These are phyloP conservation scores for Sporothrix globosa DNA, from an alignment of 2,329 filamentous ascomycete species.

Conservation along the genomic window DNA sequence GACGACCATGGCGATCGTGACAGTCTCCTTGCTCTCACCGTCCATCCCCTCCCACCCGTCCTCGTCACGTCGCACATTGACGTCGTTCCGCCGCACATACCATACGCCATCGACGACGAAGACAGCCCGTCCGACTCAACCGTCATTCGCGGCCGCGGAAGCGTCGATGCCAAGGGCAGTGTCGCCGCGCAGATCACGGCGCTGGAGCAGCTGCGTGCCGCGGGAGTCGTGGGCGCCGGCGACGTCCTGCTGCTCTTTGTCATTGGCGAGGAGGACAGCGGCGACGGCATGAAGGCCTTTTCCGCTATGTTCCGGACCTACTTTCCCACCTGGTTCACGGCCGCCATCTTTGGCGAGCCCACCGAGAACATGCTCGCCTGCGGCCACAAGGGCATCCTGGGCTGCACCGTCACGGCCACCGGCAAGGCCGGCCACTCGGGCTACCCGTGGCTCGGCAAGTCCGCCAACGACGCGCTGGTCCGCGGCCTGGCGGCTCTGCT, in stretches of 20 bases:
- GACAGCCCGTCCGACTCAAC: conserved; percentile 48
- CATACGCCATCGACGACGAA: conserved; percentile 61
- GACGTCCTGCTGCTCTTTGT: conserved; percentile 67
- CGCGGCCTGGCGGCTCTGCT: conserved; percentile 70
- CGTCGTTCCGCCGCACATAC: conserved; percentile 71
- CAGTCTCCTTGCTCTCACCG: background rate
- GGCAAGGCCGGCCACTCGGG: conserved; percentile 85
- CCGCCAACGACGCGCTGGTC: conserved; percentile 79
- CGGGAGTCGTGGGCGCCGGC: conserved; percentile 43
- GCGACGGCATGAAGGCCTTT: conserved; percentile 75
- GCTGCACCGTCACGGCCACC: conserved; percentile 66
- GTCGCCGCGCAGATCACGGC: conserved; percentile 76
- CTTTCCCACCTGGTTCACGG: conserved; percentile 51
- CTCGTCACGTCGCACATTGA: conserved; percentile 85
- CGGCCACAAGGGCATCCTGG: conserved; percentile 85
- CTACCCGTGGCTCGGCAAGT: conserved; percentile 87
- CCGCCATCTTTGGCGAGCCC: conserved; percentile 89
- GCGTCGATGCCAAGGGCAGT: conserved; percentile 70
- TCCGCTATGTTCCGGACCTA: conserved; percentile 43
- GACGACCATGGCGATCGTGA: conserved; percentile 42
- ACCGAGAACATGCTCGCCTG: conserved; percentile 85
- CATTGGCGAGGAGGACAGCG: conserved; percentile 80
- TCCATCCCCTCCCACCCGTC: conserved; percentile 51
- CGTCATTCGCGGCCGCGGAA: conserved; percentile 71
- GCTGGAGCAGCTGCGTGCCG: conserved; percentile 56